Conservation (phyloP, 1,284 basidiomycete species). For the Fistulina hepatica region DNA sequence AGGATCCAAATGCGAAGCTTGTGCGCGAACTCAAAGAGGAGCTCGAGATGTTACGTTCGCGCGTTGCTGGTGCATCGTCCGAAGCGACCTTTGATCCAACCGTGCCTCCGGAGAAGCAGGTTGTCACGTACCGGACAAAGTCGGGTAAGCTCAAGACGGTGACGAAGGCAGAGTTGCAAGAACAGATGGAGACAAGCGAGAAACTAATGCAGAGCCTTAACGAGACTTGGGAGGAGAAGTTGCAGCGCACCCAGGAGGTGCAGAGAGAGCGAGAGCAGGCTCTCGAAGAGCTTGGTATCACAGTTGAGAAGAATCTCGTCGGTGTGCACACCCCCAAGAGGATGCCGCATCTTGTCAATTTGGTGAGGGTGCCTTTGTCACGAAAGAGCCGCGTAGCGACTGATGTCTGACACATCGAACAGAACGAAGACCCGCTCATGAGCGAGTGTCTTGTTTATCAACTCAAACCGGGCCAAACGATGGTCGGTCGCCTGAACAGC, state of each 20-base stretch:
- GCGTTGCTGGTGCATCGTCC: conserved; percentile 49
- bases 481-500: conserved; percentile 75
- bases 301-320: conserved; percentile 91
- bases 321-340: conserved; percentile 99
- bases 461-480: conserved; percentile 79
- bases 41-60: conserved; percentile 79
- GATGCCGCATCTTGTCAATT: conserved; percentile 93
- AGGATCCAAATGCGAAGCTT: conserved; percentile 97
- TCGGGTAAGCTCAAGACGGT: conserved; percentile 92
- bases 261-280: conserved; percentile 96
- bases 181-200: conserved; percentile 93
- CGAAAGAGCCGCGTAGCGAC: conserved; percentile 9
- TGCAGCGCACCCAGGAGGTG: conserved; percentile 85
- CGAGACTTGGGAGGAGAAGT: conserved; percentile 97
- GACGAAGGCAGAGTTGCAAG: conserved; percentile 93
- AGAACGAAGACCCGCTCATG: conserved; percentile 90
- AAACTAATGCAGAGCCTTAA: conserved; percentile 95
- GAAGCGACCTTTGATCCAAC: conserved; percentile 82
- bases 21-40: conserved; percentile 98
- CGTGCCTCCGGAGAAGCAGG: conserved; percentile 90
- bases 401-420: conserved; percentile 16
- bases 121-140: conserved; percentile 89
- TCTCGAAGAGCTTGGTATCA: conserved; percentile 93
- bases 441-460: conserved; percentile 92
- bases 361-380: conserved; percentile 44